Conservation (phyloP, 164 flowering plant species). For the Magnolia kwangsiensis region DNA sequence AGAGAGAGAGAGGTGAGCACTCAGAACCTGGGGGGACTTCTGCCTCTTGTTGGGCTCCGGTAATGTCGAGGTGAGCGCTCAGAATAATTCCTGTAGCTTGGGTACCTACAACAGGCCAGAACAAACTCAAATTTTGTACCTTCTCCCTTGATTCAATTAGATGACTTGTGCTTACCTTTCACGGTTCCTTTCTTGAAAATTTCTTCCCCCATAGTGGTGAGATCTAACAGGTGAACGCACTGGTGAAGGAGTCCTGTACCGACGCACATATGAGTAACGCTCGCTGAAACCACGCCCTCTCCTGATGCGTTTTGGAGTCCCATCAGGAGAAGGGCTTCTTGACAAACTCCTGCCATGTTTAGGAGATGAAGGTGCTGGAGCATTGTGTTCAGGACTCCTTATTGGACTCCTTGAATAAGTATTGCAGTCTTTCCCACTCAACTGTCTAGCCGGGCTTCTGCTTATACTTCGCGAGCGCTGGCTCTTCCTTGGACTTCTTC, state of each 20-base stretch:
- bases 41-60: slow-evolving; percentile 71
- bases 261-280: slow-evolving; percentile 73
- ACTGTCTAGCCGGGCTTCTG: slow-evolving; percentile 38
- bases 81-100: slow-evolving; percentile 56
- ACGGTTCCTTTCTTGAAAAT: slow-evolving; percentile 56
- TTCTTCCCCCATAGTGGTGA: slow-evolving; percentile 59
- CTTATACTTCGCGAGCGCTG: slow-evolving; percentile 31
- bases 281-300: slow-evolving; percentile 91
- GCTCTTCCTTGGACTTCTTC: slow-evolving; percentile 36
- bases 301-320: slow-evolving; percentile 77
- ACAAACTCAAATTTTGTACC: background rate
- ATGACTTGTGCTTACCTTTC: background rate
- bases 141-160: background rate
- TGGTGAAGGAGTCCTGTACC: slow-evolving; percentile 81
- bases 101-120: slow-evolving; percentile 34
- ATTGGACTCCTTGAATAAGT: slow-evolving; percentile 62
- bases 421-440: slow-evolving; percentile 41
- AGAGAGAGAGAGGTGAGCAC: background rate
- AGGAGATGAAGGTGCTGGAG: slow-evolving; percentile 46
- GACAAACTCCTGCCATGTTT: slow-evolving; percentile 60
- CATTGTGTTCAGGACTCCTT: slow-evolving; percentile 38
- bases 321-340: slow-evolving; percentile 72
- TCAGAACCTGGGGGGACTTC: slow-evolving; percentile 77
- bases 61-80: slow-evolving; percentile 61
- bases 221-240: slow-evolving; percentile 78